Base-by-base conservation (phyloP, 108 stramenopile genomes). In the Cylindrotheca fusiformis region DNA sequence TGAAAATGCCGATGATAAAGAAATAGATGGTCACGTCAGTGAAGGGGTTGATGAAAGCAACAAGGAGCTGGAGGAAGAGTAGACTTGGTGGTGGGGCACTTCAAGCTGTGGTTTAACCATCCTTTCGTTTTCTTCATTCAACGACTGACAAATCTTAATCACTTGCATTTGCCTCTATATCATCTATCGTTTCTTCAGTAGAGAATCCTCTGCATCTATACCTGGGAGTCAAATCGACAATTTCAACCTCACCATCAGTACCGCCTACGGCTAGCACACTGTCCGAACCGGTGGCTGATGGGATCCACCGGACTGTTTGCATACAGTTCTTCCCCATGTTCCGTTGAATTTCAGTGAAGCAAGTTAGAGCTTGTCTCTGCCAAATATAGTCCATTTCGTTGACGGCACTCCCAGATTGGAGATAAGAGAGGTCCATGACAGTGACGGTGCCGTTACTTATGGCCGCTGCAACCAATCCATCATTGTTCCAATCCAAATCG, bases 351-450 rank as follows among this genome's bases (percentile, higher is more conserved):
- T 88, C 83, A 26, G 83, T 88, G 32, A 73, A 81, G 55, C 83
- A 79, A 18, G 83, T 82, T 28, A 88, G 31, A 5, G 81, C 82
- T 54, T 88, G 86, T 33, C 82, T 71, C 67, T 88, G 83, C 83
- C 83, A 88, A 45, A 78, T 88, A 70, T 88, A 88, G 55, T 82
- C 81, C 81, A 82, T 88, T 55, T 88, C 87, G 45, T 77, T 81
- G 23, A 85, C 83, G 14, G 83, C 73, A 41, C 66, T 56, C 44
- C 83, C 87, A 22, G 77, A 83, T 59, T 80, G 75, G 0, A 88
- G 74, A 55, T 88, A 88, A 17, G 79, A 80, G 12, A 84, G 51
- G 52, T 88, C 87, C 45, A 88, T 55, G 17, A 84, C 56, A 23
- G 83, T 71, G 0, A 81, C 83, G 23, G 74, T 77, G 24, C 87